Evolutionary conservation across 129 eudicot genomes (phyloP).

Genomic region (Artemisia tridentata): DNA sequence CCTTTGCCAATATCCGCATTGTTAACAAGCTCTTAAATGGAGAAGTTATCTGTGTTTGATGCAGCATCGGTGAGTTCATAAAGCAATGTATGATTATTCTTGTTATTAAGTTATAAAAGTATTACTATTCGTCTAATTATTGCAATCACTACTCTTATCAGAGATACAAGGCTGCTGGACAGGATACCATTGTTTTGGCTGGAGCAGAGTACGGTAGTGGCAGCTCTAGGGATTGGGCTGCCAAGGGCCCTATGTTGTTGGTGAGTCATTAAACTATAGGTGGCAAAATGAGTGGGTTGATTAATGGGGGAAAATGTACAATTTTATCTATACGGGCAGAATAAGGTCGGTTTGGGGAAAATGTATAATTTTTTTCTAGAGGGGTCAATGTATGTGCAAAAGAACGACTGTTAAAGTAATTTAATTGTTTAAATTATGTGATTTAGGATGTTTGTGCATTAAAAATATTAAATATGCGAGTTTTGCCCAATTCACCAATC

Average conservation of each 20-base stretch:
- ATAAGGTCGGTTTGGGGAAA: neutral
- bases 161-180: no score
- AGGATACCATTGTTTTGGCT: no score
- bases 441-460: neutral
- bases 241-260: no score
- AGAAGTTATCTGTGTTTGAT: slow-evolving; percentile 54
- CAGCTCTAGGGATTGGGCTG: no score
- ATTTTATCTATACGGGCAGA: neutral
- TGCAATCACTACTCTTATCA: no score
- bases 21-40: slow-evolving; percentile 62
- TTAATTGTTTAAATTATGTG: neutral
- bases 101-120: neutral
- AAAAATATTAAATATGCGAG: neutral
- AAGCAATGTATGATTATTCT: neutral
- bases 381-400: no score
- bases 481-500: neutral
- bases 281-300: neutral
- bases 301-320: neutral
- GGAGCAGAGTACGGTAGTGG: no score
- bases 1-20: slow-evolving; percentile 61
- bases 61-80: slow-evolving; percentile 49
- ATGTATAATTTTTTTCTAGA: no score
- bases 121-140: no score
- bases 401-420: no score
- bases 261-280: no score